Base-by-base conservation (phyloP, 2,329 filamentous ascomycete genomes). In the Penicillium brasilianum region DNA sequence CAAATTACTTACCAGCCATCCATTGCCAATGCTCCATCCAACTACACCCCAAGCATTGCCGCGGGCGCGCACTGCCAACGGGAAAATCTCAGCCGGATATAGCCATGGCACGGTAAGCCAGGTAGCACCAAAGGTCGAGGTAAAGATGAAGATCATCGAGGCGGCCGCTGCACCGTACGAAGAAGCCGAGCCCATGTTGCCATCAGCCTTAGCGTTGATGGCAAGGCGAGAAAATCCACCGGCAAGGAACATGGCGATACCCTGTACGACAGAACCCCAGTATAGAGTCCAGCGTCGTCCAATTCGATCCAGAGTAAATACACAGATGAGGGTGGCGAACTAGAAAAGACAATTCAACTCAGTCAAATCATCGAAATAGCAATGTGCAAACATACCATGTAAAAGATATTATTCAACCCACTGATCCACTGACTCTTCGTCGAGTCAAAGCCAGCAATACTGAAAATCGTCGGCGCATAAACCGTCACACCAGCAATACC, bases 41-140 rank as follows among this genome's bases (percentile, higher is more conserved):
- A 91, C 84, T 0, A 92, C 89, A 20, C 90, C 89, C 84, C 87
- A 92, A 0, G 90, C 88, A 62, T 92, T 92, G 6, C 90, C 90
- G 67, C 89, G 88, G 1, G 90, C 90, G 22, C 90, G 84, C 0
- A 91, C 84, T 61, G 89, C 84, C 0, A 91, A 76, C 0, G 90
- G 89, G 69, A 91, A 92, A 58, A 92, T 92, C 71, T 93, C 89
- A 1, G 89, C 88, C 0, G 87, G 88, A 58, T 90, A 90, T 0
- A 90, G 75, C 85, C 86, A 86, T 1, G 85, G 85, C 0, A 87
- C 82, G 0, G 83, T 85, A 3, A 87, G 70, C 86, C 86, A 88
- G 0, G 87, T 88, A 0, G 86, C 86, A 18, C 86, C 88, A 63
- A 90, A 90, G 0, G 87, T 79, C 1, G 82, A 83, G 0, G 87